Evolutionary conservation across 2,329 filamentous ascomycete species (phyloP).

Genomic region (Ceratocystis papillata): DNA sequence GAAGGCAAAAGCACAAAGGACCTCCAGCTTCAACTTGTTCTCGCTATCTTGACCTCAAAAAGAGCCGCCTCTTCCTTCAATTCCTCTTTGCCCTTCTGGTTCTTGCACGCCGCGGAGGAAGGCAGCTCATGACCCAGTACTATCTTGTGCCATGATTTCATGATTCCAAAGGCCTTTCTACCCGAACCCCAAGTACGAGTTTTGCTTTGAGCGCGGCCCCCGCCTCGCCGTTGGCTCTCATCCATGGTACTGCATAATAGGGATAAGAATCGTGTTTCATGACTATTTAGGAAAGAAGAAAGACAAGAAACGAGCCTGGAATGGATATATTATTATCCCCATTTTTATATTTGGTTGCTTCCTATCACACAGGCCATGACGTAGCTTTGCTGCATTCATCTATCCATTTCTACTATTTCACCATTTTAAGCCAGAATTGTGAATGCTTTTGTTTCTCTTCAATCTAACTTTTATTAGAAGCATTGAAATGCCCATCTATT

Average conservation of each 20-base stretch:
- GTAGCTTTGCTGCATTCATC: not conserved
- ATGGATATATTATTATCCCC: not conserved
- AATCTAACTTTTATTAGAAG: constrained; percentile 15
- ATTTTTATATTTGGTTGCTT: not conserved
- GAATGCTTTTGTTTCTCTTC: not conserved
- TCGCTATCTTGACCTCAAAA: not conserved
- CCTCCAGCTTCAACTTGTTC: not conserved
- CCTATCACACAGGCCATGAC: not conserved
- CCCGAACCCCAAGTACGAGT: not conserved
- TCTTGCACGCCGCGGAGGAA: not conserved
- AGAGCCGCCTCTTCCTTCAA: not conserved
- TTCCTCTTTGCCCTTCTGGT: not conserved
- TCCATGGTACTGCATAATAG: not conserved
- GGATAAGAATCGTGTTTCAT: constrained; percentile 10
- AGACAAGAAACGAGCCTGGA: not conserved
- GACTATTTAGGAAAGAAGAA: not conserved
- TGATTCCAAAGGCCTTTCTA: not conserved
- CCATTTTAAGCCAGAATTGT: not conserved
- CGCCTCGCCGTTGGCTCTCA: not conserved
- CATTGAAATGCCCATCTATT: constrained; percentile 7
- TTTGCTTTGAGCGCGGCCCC: not conserved
- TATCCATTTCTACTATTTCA: not conserved
- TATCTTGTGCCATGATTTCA: not conserved
- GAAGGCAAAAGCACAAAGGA: not conserved
- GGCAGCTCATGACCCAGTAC: no score